phyloP scores from a whole-genome alignment of 495 filamentous ascomycete species.

The Penicillium alfredii region DNA sequence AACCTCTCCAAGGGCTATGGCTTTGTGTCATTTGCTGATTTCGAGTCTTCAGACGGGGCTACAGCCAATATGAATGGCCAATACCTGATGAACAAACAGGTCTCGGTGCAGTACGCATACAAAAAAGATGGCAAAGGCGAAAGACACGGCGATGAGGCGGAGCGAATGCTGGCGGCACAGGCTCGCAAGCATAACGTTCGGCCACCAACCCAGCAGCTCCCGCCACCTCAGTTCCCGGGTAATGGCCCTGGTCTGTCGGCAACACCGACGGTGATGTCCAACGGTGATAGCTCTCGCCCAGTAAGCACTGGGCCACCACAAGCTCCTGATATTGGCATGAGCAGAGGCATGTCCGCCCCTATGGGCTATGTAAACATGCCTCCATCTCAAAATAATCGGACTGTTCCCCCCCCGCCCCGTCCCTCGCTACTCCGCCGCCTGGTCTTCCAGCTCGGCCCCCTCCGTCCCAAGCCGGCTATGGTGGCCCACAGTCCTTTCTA shows the following conservation, averaged over 20 bases:
- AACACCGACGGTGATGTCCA: slow-evolving; percentile 50
- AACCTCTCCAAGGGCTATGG: slow-evolving; percentile 94
- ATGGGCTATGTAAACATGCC: slow-evolving; percentile 34
- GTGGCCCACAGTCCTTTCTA: slow-evolving; percentile 65
- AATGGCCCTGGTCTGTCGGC: slow-evolving; percentile 32
- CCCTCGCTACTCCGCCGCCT: slow-evolving; percentile 61
- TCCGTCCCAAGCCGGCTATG: slow-evolving; percentile 70
- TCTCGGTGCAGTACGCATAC: slow-evolving; percentile 95
- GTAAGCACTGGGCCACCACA: slow-evolving; percentile 29
- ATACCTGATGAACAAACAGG: slow-evolving; percentile 93
- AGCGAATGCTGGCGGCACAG: slow-evolving; percentile 85
- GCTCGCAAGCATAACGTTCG: slow-evolving; percentile 91
- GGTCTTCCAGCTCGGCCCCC: slow-evolving; percentile 75
- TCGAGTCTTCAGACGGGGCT: slow-evolving; percentile 91
- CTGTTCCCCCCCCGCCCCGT: slow-evolving; percentile 37
- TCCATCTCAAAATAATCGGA: slow-evolving; percentile 36
- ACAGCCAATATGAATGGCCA: slow-evolving; percentile 92
- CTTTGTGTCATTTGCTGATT: slow-evolving; percentile 89
- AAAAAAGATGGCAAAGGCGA: slow-evolving; percentile 99
- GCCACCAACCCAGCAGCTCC: slow-evolving; percentile 56
- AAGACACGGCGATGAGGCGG: slow-evolving; percentile 89
- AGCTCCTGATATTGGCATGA: slow-evolving; percentile 27
- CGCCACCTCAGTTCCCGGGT: slow-evolving; percentile 39
- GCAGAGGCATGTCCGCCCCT: slow-evolving; percentile 30
- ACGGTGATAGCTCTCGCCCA: slow-evolving; percentile 41